Evolutionary conservation across 306 rosid genomes (phyloP).

Genomic region (Cyamopsis tetragonoloba): DNA sequence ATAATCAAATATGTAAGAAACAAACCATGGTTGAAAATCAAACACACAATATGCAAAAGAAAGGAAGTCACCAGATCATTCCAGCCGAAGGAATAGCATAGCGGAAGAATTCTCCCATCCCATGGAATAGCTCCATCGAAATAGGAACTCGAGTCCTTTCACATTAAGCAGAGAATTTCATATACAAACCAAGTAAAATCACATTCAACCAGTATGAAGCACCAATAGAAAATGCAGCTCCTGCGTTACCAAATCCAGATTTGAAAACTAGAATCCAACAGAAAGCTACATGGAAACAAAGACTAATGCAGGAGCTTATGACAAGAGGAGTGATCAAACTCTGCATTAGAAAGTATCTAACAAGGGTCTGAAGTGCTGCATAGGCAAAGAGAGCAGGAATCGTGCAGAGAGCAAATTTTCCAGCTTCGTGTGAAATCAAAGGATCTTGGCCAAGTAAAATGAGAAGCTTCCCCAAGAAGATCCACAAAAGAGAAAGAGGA

Average conservation of each 20-base stretch:
- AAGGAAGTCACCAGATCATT: constrained; percentile 63
- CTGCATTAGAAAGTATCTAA: constrained; percentile 64
- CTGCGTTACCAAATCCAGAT: constrained; percentile 49
- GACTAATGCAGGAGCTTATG: constrained; percentile 38
- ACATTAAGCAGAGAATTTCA: constrained; percentile 47
- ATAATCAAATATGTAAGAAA: constrained; percentile 15
- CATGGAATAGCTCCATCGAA: constrained; percentile 55
- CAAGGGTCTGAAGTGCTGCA: constrained; percentile 55
- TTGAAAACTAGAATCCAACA: constrained; percentile 76
- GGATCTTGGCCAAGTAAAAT: constrained; percentile 75
- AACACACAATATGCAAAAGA: background rate
- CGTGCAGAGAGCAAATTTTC: constrained; percentile 53
- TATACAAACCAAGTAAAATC: constrained; percentile 47
- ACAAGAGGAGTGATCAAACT: constrained; percentile 58
- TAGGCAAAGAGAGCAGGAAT: constrained; percentile 81
- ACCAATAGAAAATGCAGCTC: constrained; percentile 77
- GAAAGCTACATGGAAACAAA: constrained; percentile 57
- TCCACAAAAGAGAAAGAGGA: constrained; percentile 63
- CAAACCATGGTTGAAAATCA: background rate
- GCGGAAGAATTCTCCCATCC: constrained; percentile 54
- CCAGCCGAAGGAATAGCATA: constrained; percentile 72
- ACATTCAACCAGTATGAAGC: constrained; percentile 81
- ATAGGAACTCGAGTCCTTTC: constrained; percentile 46
- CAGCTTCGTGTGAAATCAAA: constrained; percentile 67
- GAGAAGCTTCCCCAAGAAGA: constrained; percentile 51